Conservation (phyloP, 306 rosid genomes). For the Castanospermum australe region DNA sequence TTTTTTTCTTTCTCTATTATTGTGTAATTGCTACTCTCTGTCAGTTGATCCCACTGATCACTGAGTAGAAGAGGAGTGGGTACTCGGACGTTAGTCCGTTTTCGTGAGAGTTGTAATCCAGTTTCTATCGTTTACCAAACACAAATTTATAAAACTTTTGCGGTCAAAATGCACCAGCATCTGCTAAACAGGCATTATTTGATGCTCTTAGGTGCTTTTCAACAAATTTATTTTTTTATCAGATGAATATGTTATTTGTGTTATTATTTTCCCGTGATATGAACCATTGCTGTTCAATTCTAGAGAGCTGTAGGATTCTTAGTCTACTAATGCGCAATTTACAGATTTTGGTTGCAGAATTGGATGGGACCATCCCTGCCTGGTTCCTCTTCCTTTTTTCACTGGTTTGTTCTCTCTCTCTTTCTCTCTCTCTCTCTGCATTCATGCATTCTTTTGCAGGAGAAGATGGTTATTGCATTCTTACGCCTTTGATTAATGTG, state of each 20-base stretch:
- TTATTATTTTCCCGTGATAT: conserved; percentile 11
- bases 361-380: conserved; percentile 95
- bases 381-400: conserved; percentile 82
- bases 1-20: too few relatives aligned
- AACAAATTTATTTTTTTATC: not conserved
- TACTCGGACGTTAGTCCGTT: too few relatives aligned
- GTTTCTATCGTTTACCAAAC: too few relatives aligned
- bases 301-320: conserved; percentile 18
- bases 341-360: conserved; percentile 98
- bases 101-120: too few relatives aligned
- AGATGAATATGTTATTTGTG: not conserved
- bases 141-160: too few relatives aligned
- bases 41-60: too few relatives aligned
- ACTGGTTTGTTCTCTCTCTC: conserved; percentile 60
- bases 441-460: not conserved
- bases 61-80: too few relatives aligned
- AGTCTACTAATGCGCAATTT: conserved; percentile 28
- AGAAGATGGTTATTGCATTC: not conserved
- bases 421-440: not conserved
- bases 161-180: too few relatives aligned
- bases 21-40: too few relatives aligned
- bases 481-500: conserved; percentile 12
- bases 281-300: not conserved
- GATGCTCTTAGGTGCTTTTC: not conserved
- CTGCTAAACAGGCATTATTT: too few relatives aligned